phyloP scores from a whole-genome alignment of 225 moss, liverwort and hornwort species.

The Bryum argenteum region DNA sequence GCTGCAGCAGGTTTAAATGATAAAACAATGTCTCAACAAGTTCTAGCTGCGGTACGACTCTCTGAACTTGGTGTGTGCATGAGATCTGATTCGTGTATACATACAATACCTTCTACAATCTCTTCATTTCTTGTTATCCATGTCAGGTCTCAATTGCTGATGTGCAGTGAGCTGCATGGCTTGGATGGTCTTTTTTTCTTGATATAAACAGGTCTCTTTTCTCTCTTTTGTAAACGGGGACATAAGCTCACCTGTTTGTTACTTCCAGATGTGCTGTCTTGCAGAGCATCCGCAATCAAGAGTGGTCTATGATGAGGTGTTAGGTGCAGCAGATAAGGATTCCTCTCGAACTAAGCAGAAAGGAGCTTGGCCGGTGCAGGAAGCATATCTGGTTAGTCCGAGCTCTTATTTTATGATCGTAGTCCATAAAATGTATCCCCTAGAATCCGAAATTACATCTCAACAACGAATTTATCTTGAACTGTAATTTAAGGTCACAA shows the following conservation, averaged over 20 bases:
- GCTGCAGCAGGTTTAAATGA: slow-evolving; percentile 78
- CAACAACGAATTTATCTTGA: neutral
- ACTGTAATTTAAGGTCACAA: slow-evolving; percentile 22
- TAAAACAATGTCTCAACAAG: slow-evolving; percentile 64
- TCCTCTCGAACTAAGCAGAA: slow-evolving; percentile 55
- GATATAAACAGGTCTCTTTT: neutral
- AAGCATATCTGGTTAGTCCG: slow-evolving; percentile 83
- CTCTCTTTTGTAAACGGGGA: neutral
- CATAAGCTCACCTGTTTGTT: slow-evolving; percentile 25
- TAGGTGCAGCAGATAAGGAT: slow-evolving; percentile 89
- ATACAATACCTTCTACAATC: neutral
- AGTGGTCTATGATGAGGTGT: slow-evolving; percentile 81
- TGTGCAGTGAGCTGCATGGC: slow-evolving; percentile 19
- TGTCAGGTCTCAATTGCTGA: neutral
- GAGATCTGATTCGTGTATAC: neutral
- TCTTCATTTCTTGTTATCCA: neutral
- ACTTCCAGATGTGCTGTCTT: slow-evolving; percentile 85
- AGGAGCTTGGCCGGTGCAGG: slow-evolving; percentile 82
- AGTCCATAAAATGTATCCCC: slow-evolving; percentile 2
- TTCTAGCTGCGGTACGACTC: slow-evolving; percentile 73
- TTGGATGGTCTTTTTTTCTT: slow-evolving; percentile 25
- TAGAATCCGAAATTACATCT: slow-evolving; percentile 6
- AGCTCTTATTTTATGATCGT: slow-evolving; percentile 19
- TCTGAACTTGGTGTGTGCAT: slow-evolving; percentile 20
- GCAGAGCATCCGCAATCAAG: slow-evolving; percentile 91